A percentile compares a stretch with the other conserved stretches of the same genome.
Conservation (phyloP, 441 rosid genomes). For the Erodium trifolium region DNA sequence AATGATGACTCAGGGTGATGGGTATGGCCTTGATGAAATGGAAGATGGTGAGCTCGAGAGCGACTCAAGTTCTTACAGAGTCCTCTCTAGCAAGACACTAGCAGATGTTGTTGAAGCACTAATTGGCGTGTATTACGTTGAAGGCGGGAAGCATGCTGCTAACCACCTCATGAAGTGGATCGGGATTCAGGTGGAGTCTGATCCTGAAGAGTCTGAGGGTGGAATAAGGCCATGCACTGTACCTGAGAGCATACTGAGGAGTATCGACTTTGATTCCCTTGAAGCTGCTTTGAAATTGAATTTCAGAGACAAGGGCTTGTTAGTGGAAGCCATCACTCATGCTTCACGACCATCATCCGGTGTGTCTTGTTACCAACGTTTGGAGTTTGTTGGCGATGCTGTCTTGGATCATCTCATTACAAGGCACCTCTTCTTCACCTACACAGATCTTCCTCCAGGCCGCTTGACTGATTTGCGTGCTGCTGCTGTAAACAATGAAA, state of each 20-base stretch:
- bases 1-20: conserved; percentile 23
- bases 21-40: conserved; percentile 61
- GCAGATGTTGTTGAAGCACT: conserved; percentile 99
- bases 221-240: conserved; percentile 37
- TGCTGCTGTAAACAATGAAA: conserved; percentile 98
- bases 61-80: conserved; percentile 90
- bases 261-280: conserved; percentile 67
- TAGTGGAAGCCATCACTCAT: conserved; percentile 92
- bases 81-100: conserved; percentile 92
- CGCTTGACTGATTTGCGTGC: conserved; percentile 97
- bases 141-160: conserved; percentile 80
- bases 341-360: conserved; percentile 98
- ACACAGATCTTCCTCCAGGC: conserved; percentile 91
- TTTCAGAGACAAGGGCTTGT: conserved; percentile 53
- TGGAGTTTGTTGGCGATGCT: conserved; percentile 98
- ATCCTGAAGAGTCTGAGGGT: conserved; percentile 46
- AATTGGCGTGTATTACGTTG: conserved; percentile 94
- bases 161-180: conserved; percentile 97
- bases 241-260: conserved; percentile 71
- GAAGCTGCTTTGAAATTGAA: conserved; percentile 64
- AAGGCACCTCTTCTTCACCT: conserved; percentile 80
- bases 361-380: conserved; percentile 87
- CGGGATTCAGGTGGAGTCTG: conserved; percentile 83
- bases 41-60: conserved; percentile 97
- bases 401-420: conserved; percentile 97